phyloP scores from a whole-genome alignment of 1,139 yeast genomes.

The Spathaspora sp. region DNA sequence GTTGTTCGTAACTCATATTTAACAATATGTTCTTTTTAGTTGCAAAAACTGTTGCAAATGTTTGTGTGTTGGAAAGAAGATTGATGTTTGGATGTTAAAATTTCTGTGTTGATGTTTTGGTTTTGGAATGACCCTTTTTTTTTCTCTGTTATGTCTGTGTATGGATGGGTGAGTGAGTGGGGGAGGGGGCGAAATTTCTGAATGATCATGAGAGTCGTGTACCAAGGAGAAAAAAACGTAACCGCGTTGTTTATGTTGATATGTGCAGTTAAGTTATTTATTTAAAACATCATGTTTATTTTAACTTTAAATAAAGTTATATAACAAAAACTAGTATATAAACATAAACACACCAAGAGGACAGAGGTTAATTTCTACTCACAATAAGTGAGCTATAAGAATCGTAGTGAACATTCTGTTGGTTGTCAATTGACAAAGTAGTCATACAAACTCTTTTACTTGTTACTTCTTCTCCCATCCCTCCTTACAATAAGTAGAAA shows the following conservation, averaged over 20 bases:
- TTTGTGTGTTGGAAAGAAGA: neutral
- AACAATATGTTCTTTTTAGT: too few relatives aligned
- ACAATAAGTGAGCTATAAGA: too few relatives aligned
- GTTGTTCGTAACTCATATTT: conserved; percentile 4
- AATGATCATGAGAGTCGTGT: conserved; percentile 4
- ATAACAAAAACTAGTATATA: neutral
- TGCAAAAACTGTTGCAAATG: conserved; percentile 3
- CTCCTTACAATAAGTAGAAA: conserved; percentile 24
- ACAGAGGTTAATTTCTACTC: conserved; percentile 1
- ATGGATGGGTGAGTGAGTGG: too few relatives aligned
- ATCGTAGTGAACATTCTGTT: too few relatives aligned
- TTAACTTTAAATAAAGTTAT: neutral
- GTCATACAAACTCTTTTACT: too few relatives aligned
- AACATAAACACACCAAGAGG: conserved; percentile 1
- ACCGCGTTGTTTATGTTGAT: neutral
- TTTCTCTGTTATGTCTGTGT: too few relatives aligned
- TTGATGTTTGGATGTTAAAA: conserved; percentile 7
- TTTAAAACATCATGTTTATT: neutral
- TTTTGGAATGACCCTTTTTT: neutral
- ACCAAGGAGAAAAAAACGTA: neutral
- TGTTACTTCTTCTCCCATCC: neutral
- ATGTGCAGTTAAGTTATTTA: neutral
- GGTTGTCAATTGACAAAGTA: too few relatives aligned
- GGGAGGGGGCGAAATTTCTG: neutral
- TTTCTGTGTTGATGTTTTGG: conserved; percentile 3